These are phyloP conservation scores for Phytophthora hibernalis DNA, from an alignment of 352 stramenopile species.

Conservation along the genomic window DNA sequence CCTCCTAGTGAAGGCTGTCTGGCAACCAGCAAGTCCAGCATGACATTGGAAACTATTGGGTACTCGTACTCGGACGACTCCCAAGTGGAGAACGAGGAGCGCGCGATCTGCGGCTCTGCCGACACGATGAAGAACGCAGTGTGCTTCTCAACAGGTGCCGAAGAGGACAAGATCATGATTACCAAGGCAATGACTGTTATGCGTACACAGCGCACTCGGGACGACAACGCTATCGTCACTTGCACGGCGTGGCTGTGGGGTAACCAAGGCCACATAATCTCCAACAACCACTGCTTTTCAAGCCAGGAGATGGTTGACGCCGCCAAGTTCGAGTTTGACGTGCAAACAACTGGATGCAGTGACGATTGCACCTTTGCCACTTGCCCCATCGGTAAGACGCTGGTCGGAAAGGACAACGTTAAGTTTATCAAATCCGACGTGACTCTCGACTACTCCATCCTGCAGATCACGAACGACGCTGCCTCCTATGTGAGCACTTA, in stretches of 20 bases:
- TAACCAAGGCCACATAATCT: constrained; percentile 69
- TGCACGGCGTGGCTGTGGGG: constrained; percentile 62
- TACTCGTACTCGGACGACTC: constrained; percentile 50
- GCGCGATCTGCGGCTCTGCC: constrained; percentile 52
- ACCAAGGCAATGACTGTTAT: constrained; percentile 50
- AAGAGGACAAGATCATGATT: constrained; percentile 51
- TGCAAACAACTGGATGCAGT: constrained; percentile 54
- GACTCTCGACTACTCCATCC: constrained; percentile 58
- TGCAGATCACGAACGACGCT: constrained; percentile 56
- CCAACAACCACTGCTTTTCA: constrained; percentile 70
- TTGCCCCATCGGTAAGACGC: constrained; percentile 42
- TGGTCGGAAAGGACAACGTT: constrained; percentile 50
- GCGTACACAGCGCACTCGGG: constrained; percentile 54
- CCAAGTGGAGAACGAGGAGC: constrained; percentile 49
- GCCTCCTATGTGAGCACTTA: constrained; percentile 48
- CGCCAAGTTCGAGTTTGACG: constrained; percentile 63
- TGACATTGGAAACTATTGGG: constrained; percentile 40
- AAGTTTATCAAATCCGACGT: constrained; percentile 68
- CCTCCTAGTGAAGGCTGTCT: constrained; percentile 40
- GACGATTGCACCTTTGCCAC: constrained; percentile 55
- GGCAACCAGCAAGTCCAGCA: constrained; percentile 23
- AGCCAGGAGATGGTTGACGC: constrained; percentile 52
- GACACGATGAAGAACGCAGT: constrained; percentile 71
- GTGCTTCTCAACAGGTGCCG: constrained; percentile 40
- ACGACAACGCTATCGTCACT: constrained; percentile 53